Conservation (phyloP, 495 filamentous ascomycete genomes). For the Neurospora sp. region DNA sequence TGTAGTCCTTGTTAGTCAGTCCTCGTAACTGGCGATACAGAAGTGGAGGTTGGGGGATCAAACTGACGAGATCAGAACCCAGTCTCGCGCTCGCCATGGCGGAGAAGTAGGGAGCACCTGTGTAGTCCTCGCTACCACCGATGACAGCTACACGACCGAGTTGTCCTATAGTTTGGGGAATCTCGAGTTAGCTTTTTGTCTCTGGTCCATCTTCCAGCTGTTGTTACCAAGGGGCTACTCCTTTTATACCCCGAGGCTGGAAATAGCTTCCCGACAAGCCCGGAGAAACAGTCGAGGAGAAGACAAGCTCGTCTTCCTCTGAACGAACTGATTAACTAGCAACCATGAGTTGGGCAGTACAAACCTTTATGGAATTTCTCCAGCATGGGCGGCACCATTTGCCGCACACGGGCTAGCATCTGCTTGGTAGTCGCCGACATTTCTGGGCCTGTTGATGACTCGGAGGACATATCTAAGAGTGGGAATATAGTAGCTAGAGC, state of each 20-base stretch:
- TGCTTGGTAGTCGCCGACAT: constrained; percentile 47
- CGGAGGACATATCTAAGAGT: background rate
- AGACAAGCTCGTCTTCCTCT: background rate
- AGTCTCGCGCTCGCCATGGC: constrained; percentile 89
- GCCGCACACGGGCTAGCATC: constrained; percentile 71
- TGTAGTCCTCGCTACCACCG: constrained; percentile 91
- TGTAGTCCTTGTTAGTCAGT: constrained; percentile 21
- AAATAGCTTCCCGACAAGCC: background rate
- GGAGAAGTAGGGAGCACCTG: constrained; percentile 95
- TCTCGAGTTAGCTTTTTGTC: constrained; percentile 5
- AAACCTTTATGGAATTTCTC: constrained; percentile 97
- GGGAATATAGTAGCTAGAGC: background rate
- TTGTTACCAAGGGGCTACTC: constrained; percentile 3
- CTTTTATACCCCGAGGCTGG: background rate
- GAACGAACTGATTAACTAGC: background rate
- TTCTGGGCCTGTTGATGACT: constrained; percentile 10
- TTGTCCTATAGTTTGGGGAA: constrained; percentile 55
- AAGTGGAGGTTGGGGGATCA: background rate
- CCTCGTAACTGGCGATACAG: background rate
- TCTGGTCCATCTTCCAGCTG: background rate
- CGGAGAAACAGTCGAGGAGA: background rate
- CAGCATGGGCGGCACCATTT: constrained; percentile 88
- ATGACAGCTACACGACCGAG: constrained; percentile 88
- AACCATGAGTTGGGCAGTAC: background rate
- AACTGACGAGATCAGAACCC: constrained; percentile 70